Evolutionary conservation across 169 alveolate genomes (phyloP), one percentile per base, ranked within the genome.

Genomic region (Eimeria falciformis): DNA sequence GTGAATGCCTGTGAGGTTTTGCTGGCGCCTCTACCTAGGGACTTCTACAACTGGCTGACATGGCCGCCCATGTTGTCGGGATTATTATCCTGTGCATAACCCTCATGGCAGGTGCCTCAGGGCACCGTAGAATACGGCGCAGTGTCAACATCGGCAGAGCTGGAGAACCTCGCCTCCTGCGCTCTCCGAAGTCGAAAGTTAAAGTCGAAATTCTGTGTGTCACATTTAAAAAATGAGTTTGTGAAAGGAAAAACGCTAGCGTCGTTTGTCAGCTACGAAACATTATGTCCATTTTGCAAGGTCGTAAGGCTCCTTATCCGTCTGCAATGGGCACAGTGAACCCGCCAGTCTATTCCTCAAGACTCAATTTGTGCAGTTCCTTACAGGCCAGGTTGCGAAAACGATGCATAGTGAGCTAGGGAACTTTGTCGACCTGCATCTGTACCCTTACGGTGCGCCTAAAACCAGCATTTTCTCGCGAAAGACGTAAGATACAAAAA

Each of bases 221-320:
- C 25, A 29, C 11, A 50, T 50, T 50, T 50, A 12, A 12, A 50
- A 21, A 50, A 50, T 50, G 18, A 12, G 62, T 21, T 21, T 50
- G 62, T 12, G 62, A 50, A 21, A 21, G 18, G 62, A 12, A 12
- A 1, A 12, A 12, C 23, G 2, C 62, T 21, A 50, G 18, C 18
- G 18, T 50, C 23, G 62, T 12, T 0, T 12, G 18, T 1, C 62
- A 50, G 62, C 62, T 50, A 50, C 62, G 62, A 50, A 21, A 56
- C 82, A n/a, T 40, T 75, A 29, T 75, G 85, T 65, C 85, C 85
- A 5, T 75, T 75, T 37, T 75, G 85, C 85, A 75, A 75, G 40
- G 45, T 58, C 40, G 85, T 75, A 6, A 75, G 85, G 29, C 46
- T 6, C 62, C 45, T 40, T 65, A 0, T 40, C 21, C 4, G 29